Evolutionary conservation across 208 protist species (phyloP), one percentile per base, ranked within the genome.

Genomic region (Perkinsela sp.): DNA sequence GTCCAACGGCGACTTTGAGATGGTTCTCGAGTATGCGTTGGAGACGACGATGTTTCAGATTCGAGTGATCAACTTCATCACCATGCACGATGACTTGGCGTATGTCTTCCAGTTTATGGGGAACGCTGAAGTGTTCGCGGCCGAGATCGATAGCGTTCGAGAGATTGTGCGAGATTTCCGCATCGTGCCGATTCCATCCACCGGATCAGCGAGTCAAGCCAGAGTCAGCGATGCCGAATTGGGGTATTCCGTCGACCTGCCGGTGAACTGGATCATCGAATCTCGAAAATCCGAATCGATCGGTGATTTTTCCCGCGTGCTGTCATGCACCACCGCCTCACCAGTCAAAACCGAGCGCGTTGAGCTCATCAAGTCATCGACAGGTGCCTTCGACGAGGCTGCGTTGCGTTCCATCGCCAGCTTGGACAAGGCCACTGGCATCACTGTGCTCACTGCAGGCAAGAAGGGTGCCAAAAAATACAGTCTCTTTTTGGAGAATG

Each of bases 51-150:
- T 81, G 68, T 77, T 71, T 67, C 74, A 88, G 40, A 70, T 88
- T 15, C 74, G 71, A 16, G 83, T 88, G 30, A 71, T 82, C 70
- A 88, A 85, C 73, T 73, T 88, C 16, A 67, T 84, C 68, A 78
- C 82, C 69, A 78, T 88, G 31, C 79, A 76, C 68, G 75, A 84
- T 57, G 76, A 79, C 29, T 65, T 88, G 57, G 83, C 83, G 1
- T 85, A 86, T 68, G 79, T 83, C 0, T 82, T 88, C 67, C 83
- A 88, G 70, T 82, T 88, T n/a, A 88, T 84, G 79, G 73, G 75
- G 70, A 82, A 74, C 67, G 76, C 77, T n/a, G 76, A 71, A 40
- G 76, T 82, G 0, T 80, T 85, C 77, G 73, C 76, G 31, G 67
- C 80, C 66, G 78, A 82, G 72, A 78, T 73, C 30, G 69, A 71